Evolutionary conservation across 805 yeast genomes (phyloP).

Genomic region (Zygosaccharomyces bailii): DNA sequence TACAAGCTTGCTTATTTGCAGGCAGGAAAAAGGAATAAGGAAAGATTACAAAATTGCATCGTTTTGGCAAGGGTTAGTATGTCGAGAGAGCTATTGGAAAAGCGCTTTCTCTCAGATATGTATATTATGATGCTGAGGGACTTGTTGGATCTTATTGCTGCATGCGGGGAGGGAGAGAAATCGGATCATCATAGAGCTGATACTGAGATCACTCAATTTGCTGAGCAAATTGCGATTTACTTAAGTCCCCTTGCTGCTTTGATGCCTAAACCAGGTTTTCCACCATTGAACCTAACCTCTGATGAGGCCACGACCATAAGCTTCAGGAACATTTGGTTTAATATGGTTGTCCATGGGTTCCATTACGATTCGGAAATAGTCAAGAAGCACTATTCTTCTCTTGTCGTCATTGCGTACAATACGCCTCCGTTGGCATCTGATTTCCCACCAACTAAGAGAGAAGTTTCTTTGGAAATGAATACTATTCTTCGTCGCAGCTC

Average conservation of each 20-base stretch:
- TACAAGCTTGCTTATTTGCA: slow-evolving; percentile 48
- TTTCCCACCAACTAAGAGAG: slow-evolving; percentile 74
- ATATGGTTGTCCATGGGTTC: slow-evolving; percentile 87
- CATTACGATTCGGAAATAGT: slow-evolving; percentile 56
- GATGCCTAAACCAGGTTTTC: slow-evolving; percentile 54
- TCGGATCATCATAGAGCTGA: slow-evolving; percentile 79
- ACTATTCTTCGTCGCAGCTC: slow-evolving; percentile 88
- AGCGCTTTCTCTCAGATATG: slow-evolving; percentile 38
- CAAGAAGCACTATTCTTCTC: slow-evolving; percentile 43
- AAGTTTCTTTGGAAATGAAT: slow-evolving; percentile 87
- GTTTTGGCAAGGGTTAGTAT: slow-evolving; percentile 49
- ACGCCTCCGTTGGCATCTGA: slow-evolving; percentile 88
- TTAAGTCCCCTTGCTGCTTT: slow-evolving; percentile 73
- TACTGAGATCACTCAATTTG: slow-evolving; percentile 64
- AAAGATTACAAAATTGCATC: slow-evolving; percentile 41
- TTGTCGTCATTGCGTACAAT: slow-evolving; percentile 73
- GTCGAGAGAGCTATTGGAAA: slow-evolving; percentile 35
- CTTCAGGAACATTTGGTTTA: slow-evolving; percentile 91
- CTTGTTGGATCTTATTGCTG: slow-evolving; percentile 60
- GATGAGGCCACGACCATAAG: slow-evolving; percentile 51
- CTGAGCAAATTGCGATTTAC: slow-evolving; percentile 58
- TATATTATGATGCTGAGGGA: slow-evolving; percentile 60
- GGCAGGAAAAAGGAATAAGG: slow-evolving; percentile 42
- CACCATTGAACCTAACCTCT: slow-evolving; percentile 38
- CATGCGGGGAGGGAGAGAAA: slow-evolving; percentile 74